These are phyloP conservation scores for Colletotrichum lupini DNA, from an alignment of 2,329 filamentous ascomycete genomes.

Conservation along the genomic window DNA sequence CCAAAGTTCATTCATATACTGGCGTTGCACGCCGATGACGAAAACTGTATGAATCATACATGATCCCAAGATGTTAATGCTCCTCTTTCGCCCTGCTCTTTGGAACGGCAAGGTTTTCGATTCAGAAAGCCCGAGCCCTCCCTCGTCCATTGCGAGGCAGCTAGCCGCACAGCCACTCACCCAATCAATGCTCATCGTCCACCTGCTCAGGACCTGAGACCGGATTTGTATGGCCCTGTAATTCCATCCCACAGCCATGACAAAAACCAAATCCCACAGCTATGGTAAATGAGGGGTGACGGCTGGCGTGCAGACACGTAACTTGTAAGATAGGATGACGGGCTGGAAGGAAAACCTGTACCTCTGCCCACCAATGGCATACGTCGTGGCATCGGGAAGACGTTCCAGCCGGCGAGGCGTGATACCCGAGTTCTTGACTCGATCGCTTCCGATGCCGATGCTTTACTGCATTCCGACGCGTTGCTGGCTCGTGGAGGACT, in stretches of 20 bases:
- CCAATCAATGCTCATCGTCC: slow-evolving; percentile 14
- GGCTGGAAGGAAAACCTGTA: background rate
- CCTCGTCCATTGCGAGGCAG: slow-evolving; percentile 1
- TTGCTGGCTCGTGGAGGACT: background rate
- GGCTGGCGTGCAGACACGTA: slow-evolving; percentile 8
- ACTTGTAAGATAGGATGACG: slow-evolving; percentile 3
- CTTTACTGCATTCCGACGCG: background rate
- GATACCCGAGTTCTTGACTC: background rate
- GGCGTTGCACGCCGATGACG: slow-evolving; percentile 2
- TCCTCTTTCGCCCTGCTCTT: background rate
- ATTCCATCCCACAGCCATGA: slow-evolving; percentile 18
- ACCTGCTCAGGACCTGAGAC: slow-evolving; percentile 25
- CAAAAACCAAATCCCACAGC: background rate
- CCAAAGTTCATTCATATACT: background rate
- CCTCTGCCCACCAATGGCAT: background rate
- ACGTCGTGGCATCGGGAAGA: background rate
- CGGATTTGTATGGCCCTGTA: slow-evolving; percentile 23
- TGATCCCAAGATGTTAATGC: background rate
- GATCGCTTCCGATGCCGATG: background rate
- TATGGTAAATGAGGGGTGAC: background rate
- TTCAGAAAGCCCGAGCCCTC: background rate
- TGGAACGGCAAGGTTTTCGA: background rate
- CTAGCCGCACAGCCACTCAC: slow-evolving; percentile 3
- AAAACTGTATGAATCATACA: background rate
- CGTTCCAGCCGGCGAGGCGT: background rate